A percentile compares a stretch with the other conserved stretches of the same genome.
Evolutionary conservation across 352 stramenopile genomes (phyloP).

Genomic region (Phytophthora capsici): DNA sequence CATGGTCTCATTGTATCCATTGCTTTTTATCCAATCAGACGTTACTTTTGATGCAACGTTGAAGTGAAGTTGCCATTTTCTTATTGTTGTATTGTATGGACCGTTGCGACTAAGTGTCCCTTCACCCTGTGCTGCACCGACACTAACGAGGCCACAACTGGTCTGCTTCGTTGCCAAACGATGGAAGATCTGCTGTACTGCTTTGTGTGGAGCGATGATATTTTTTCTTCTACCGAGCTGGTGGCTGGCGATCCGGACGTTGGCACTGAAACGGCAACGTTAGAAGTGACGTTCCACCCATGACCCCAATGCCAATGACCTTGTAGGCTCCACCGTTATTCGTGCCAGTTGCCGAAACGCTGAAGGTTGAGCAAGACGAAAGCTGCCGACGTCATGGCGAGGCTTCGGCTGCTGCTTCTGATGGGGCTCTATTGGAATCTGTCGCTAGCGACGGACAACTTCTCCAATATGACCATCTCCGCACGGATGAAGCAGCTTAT

Average conservation of each 20-base stretch:
- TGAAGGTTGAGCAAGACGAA: constrained; percentile 3
- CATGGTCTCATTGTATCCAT: not conserved
- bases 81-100: not conserved
- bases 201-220: not conserved
- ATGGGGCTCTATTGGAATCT: constrained; percentile 12
- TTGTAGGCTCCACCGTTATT: constrained; percentile 8
- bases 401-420: not conserved
- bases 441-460: constrained; percentile 15
- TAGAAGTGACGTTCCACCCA: constrained; percentile 23
- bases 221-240: constrained; percentile 8
- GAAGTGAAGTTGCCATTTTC: not conserved
- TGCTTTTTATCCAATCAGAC: not conserved
- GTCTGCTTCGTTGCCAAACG: not conserved
- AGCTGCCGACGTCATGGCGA: constrained; percentile 14
- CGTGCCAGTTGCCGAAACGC: constrained; percentile 32
- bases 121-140: not conserved
- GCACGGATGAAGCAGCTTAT: constrained; percentile 38
- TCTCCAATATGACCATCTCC: constrained; percentile 31
- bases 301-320: constrained; percentile 2
- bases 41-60: not conserved
- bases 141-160: not conserved
- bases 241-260: constrained; percentile 9
- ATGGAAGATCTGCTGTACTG: constrained; percentile 18
- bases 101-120: constrained; percentile 5
- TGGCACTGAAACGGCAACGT: constrained; percentile 29